A percentile compares a stretch with the other conserved stretches of the same genome.
Evolutionary conservation across 306 rosid genomes (phyloP).

Genomic region (Cicer judaicum): DNA sequence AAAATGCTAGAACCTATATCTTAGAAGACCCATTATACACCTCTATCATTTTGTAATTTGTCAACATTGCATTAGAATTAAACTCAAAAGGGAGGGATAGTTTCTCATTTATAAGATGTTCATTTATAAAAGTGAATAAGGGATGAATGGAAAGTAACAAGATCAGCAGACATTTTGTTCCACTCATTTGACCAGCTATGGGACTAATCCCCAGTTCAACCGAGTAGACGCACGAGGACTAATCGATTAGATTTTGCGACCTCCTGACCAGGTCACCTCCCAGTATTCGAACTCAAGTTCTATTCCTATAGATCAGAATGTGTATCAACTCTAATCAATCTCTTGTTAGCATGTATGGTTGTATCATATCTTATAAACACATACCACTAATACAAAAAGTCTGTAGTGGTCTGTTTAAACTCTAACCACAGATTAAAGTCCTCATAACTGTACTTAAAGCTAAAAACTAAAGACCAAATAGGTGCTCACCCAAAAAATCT

Average conservation of each 20-base stretch:
- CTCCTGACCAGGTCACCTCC: neutral
- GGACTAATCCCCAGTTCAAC: neutral
- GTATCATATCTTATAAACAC: neutral
- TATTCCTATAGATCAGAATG: neutral
- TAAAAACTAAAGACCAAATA: conserved; percentile 2
- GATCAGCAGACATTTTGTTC: neutral
- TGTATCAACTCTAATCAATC: neutral
- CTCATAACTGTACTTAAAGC: neutral
- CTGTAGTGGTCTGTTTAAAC: neutral
- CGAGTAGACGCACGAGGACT: neutral
- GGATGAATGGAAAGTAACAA: neutral
- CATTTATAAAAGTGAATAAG: neutral
- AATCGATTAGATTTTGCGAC: neutral
- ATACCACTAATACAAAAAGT: neutral
- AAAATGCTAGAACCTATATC: conserved; percentile 7
- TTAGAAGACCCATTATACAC: conserved; percentile 1
- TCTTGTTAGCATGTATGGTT: neutral
- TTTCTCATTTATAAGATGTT: neutral
- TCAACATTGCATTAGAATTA: neutral
- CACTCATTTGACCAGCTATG: neutral
- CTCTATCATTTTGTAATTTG: conserved; percentile 8
- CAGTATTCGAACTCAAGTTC: neutral
- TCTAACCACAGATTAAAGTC: conserved; percentile 11
- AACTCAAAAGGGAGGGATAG: neutral
- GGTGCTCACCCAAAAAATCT: conserved; percentile 20